These are phyloP conservation scores for Thalassiosira exigua DNA, from an alignment of 352 stramenopile species.

Conservation along the genomic window DNA sequence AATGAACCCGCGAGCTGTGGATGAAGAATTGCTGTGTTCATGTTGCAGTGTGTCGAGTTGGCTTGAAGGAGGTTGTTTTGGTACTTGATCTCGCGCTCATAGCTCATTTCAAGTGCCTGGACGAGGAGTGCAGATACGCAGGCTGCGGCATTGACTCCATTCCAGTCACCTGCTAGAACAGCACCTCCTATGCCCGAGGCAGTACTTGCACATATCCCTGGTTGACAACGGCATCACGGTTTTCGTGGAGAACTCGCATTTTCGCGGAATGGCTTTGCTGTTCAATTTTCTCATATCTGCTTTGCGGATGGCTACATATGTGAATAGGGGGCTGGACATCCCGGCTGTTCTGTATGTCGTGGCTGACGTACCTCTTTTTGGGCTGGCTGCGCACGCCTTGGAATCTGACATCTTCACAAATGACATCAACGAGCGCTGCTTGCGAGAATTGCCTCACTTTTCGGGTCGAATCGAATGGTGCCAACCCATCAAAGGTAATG, in stretches of 20 bases:
- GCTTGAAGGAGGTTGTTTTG: too few relatives aligned
- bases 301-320: not conserved
- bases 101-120: too few relatives aligned
- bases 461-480: not conserved
- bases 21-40: too few relatives aligned
- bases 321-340: conserved; percentile 4
- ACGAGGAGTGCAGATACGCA: too few relatives aligned
- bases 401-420: conserved; percentile 26
- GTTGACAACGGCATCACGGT: conserved; percentile 6
- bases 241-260: conserved; percentile 24
- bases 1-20: too few relatives aligned
- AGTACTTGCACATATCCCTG: not conserved
- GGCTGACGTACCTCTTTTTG: not conserved
- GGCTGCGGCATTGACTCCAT: too few relatives aligned
- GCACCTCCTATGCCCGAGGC: too few relatives aligned
- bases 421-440: conserved; percentile 4
- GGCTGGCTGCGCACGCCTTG: conserved; percentile 4
- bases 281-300: not conserved
- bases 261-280: not conserved
- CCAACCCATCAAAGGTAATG: too few relatives aligned
- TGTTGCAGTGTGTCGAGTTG: too few relatives aligned
- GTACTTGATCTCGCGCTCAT: too few relatives aligned
- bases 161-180: too few relatives aligned
- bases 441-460: not conserved
- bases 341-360: not conserved